Conservation (phyloP, 2,329 filamentous ascomycete species). For the Aspergillus fischeri region DNA sequence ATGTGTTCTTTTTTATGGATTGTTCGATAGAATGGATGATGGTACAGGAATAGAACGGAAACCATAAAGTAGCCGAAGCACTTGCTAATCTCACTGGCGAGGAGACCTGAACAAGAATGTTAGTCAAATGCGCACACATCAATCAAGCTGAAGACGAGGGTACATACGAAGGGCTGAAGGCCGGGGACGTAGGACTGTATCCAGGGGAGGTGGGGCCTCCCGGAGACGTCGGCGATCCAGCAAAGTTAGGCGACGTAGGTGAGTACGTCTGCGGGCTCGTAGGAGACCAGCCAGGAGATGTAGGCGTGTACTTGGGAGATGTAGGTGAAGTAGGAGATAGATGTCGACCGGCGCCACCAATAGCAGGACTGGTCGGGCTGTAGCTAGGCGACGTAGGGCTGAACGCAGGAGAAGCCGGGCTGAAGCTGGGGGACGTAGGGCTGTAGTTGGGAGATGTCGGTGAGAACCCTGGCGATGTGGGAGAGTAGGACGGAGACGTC, state of each 20-base stretch:
- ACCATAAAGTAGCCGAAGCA: conserved; percentile 18
- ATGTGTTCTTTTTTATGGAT: conserved; percentile 34
- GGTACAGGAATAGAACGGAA: conserved; percentile 35
- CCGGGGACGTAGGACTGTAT: conserved; percentile 43
- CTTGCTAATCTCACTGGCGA: conserved; percentile 34
- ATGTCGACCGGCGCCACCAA: conserved; percentile 39
- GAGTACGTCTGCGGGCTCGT: conserved; percentile 48
- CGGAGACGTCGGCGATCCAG: conserved; percentile 42
- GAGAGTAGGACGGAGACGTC: conserved; percentile 50
- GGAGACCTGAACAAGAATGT: conserved; percentile 31
- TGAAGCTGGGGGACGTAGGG: conserved; percentile 56
- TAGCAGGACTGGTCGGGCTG: conserved; percentile 51
- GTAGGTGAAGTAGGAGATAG: conserved; percentile 46
- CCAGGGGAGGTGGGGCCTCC: conserved; percentile 39
- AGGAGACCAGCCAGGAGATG: conserved; percentile 49
- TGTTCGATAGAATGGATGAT: conserved; percentile 27
- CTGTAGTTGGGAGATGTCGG: conserved; percentile 60
- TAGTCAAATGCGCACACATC: conserved; percentile 7
- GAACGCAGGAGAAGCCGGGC: conserved; percentile 48
- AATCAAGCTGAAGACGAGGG: background rate
- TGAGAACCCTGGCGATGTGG: conserved; percentile 53
- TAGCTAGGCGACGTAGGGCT: conserved; percentile 58
- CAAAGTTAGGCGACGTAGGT: conserved; percentile 48
- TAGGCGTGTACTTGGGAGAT: conserved; percentile 53
- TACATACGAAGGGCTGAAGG: conserved; percentile 42